Conservation (phyloP, 306 rosid species). For the Hylodesmum podocarpum region DNA sequence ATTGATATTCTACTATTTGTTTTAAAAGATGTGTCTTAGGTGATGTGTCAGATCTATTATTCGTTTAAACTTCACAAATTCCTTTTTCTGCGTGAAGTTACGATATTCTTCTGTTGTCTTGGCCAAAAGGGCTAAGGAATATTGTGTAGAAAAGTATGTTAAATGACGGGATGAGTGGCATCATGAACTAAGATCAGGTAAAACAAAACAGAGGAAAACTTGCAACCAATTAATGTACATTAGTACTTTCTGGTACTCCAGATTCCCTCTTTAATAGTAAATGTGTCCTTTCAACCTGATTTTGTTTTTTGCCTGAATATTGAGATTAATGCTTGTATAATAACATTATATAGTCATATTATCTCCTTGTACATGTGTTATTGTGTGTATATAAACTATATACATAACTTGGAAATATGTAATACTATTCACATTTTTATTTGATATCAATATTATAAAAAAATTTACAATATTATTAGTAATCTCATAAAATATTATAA, state of each 20-base stretch:
- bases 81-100: not conserved
- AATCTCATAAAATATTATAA: too few relatives aligned
- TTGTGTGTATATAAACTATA: not conserved
- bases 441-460: too few relatives aligned
- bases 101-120: not conserved
- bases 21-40: not conserved
- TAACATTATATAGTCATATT: not conserved
- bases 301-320: too few relatives aligned
- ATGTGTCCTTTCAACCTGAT: not conserved
- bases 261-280: not conserved
- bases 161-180: not conserved
- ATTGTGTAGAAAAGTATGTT: not conserved
- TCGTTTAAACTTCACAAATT: not conserved
- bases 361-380: not conserved
- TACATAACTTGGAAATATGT: not conserved
- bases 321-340: not conserved
- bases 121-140: slow-evolving; percentile 2
- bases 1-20: too few relatives aligned
- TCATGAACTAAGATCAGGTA: not conserved
- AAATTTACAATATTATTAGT: too few relatives aligned
- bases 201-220: not conserved
- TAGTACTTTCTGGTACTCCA: not conserved
- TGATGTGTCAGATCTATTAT: not conserved
- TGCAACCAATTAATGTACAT: not conserved
- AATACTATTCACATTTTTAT: too few relatives aligned